Evolutionary conservation across 2,329 filamentous ascomycete genomes (phyloP), one percentile per base, ranked within the genome.

Genomic region (Aspergillus pseudotamarii): DNA sequence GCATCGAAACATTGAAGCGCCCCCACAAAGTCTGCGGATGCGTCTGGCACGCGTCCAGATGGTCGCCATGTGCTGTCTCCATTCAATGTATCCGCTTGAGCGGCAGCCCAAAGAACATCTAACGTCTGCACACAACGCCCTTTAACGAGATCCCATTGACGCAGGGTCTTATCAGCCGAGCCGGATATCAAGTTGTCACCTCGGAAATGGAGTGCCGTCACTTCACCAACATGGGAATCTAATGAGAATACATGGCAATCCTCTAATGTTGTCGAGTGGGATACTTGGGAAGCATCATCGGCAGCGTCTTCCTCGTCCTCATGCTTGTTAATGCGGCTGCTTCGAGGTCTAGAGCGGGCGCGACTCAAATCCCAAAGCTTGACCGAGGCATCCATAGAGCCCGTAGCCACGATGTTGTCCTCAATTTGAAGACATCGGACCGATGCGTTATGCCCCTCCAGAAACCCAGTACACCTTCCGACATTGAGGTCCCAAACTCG

Each of bases 81-180:
- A 57, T 85, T 85, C 60, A 92, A 84, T 6, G 87, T 89, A 11
- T 89, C 91, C 14, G 93, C 92, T 80, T 97, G 94, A 2, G 95
- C 94, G 5, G 95, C 94, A 11, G 95, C 95, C 95, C 95, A 99
- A 76, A 99, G 91, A 8, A 99, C 94, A 78, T 99, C 95, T 56
- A 99, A 83, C 3, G 95, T 99, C 79, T 99, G 95, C 59, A 99
- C 92, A 77, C 95, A 98, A 56, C 95, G 91, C n/a, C 95, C 95
- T 76, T 94, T 97, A 72, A 94, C 92, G 57, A 99, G 85, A 82
- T 99, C 95, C 95, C 95, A 99, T 77, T 99, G 95, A 51, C 95
- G 89, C 60, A 99, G 83, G 1, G 95, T 99, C 84, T 99, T 99
- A 81, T 99, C 95, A 0, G 95, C 91, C 9, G 94, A 98, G 14